A percentile compares a stretch with the other conserved stretches of the same genome.
phyloP scores from a whole-genome alignment of 83 land plant species.

The Larix sibirica region DNA sequence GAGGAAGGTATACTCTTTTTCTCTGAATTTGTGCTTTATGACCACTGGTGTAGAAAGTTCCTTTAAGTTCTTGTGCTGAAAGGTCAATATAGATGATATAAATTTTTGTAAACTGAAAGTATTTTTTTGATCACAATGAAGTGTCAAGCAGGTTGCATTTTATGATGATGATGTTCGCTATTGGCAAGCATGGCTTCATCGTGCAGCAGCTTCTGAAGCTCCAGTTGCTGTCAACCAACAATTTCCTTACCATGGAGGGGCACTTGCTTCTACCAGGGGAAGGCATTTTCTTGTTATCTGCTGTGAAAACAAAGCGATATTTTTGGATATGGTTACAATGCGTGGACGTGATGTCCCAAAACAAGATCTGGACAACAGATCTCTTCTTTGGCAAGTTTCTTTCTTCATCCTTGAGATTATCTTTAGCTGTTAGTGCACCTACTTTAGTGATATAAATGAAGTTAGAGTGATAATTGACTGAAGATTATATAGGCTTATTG shows the following conservation, averaged over 20 bases:
- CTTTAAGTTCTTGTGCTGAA: neutral
- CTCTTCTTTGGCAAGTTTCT: slow-evolving; percentile 83
- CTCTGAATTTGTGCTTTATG: neutral
- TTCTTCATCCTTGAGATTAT: neutral
- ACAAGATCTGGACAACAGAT: slow-evolving; percentile 85
- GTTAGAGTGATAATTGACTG: neutral
- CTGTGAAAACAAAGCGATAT: slow-evolving; percentile 97
- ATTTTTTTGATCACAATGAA: slow-evolving; percentile 24
- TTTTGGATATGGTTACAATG: slow-evolving; percentile 98
- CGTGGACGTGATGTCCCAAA: slow-evolving; percentile 98
- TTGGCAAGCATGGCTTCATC: slow-evolving; percentile 98
- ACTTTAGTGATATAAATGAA: neutral
- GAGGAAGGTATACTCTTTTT: slow-evolving; percentile 75
- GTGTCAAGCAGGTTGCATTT: slow-evolving; percentile 97
- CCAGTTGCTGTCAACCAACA: slow-evolving; percentile 75
- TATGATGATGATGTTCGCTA: slow-evolving; percentile 98
- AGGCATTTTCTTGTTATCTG: slow-evolving; percentile 98
- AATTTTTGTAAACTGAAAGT: neutral
- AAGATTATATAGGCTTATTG: neutral
- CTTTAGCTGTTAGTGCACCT: neutral
- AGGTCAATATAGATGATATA: neutral
- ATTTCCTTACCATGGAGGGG: slow-evolving; percentile 60
- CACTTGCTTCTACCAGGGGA: slow-evolving; percentile 83
- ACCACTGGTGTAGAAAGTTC: neutral
- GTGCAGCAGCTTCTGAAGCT: slow-evolving; percentile 94